Evolutionary conservation across 345 rosid species (phyloP).

Genomic region (Theobroma cacao): DNA sequence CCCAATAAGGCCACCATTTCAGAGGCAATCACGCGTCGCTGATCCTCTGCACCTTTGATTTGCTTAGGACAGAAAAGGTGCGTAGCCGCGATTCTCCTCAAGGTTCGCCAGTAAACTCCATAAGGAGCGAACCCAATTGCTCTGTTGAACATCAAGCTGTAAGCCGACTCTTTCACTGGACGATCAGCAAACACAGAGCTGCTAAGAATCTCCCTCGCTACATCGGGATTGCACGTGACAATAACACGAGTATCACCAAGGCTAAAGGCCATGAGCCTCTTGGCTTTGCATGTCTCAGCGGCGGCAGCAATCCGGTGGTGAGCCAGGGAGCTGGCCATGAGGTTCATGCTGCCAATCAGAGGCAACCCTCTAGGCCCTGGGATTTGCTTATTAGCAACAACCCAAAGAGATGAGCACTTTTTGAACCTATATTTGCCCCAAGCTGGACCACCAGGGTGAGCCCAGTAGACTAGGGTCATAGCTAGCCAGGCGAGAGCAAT

Average conservation of each 20-base stretch:
- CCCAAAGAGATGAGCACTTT: conserved; percentile 7
- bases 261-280: conserved; percentile 70
- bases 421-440: conserved; percentile 53
- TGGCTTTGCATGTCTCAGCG: conserved; percentile 42
- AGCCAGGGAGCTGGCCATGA: conserved; percentile 55
- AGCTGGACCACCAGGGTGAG: conserved; percentile 70
- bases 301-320: conserved; percentile 52
- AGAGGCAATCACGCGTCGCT: conserved; percentile 39
- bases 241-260: conserved; percentile 63
- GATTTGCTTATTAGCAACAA: conserved; percentile 25
- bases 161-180: conserved; percentile 73
- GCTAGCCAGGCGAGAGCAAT: conserved; percentile 30
- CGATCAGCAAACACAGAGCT: conserved; percentile 70
- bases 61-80: conserved; percentile 68
- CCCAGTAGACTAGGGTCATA: conserved; percentile 50
- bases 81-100: conserved; percentile 53
- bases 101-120: conserved; percentile 74
- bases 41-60: conserved; percentile 45
- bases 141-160: conserved; percentile 66
- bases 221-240: conserved; percentile 64
- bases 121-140: conserved; percentile 84
- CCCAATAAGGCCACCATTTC: conserved; percentile 46
- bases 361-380: conserved; percentile 81
- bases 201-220: conserved; percentile 63
- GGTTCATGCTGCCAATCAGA: conserved; percentile 58